A percentile compares a stretch with the other conserved stretches of the same genome.
phyloP scores from a whole-genome alignment of 805 yeast species.

The Starmera amethionina region DNA sequence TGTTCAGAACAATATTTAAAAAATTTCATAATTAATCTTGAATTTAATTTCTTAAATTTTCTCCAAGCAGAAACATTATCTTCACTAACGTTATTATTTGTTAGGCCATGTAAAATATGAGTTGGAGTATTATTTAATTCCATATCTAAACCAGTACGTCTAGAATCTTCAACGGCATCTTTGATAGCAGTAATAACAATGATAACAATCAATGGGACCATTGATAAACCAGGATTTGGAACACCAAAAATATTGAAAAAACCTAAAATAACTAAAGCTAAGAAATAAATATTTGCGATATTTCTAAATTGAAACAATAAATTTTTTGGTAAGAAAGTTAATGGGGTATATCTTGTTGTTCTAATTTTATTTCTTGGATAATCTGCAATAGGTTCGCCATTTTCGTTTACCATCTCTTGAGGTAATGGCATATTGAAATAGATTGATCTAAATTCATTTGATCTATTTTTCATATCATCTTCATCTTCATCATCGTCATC shows the following conservation, averaged over 20 bases:
- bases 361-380: slow-evolving; percentile 88
- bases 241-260: slow-evolving; percentile 73
- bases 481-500: slow-evolving; percentile 23
- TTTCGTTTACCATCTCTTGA: slow-evolving; percentile 44
- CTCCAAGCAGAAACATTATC: slow-evolving; percentile 65
- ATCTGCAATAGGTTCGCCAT: slow-evolving; percentile 45
- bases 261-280: slow-evolving; percentile 71
- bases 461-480: slow-evolving; percentile 24
- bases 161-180: slow-evolving; percentile 75
- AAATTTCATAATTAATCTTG: slow-evolving; percentile 20
- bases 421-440: slow-evolving; percentile 57
- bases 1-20: slow-evolving; percentile 17
- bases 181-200: slow-evolving; percentile 65
- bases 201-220: slow-evolving; percentile 74
- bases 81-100: slow-evolving; percentile 51
- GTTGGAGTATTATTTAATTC: slow-evolving; percentile 70
- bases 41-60: slow-evolving; percentile 46
- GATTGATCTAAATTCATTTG: slow-evolving; percentile 36
- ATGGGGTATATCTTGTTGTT: slow-evolving; percentile 91
- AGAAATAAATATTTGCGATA: slow-evolving; percentile 84
- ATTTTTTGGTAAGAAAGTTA: slow-evolving; percentile 83
- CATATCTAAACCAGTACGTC: slow-evolving; percentile 61
- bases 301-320: slow-evolving; percentile 71
- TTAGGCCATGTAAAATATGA: slow-evolving; percentile 46
- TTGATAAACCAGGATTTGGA: slow-evolving; percentile 62